Conservation (phyloP, 2,329 filamentous ascomycete species). For the Chrysosporium keratinophilum region DNA sequence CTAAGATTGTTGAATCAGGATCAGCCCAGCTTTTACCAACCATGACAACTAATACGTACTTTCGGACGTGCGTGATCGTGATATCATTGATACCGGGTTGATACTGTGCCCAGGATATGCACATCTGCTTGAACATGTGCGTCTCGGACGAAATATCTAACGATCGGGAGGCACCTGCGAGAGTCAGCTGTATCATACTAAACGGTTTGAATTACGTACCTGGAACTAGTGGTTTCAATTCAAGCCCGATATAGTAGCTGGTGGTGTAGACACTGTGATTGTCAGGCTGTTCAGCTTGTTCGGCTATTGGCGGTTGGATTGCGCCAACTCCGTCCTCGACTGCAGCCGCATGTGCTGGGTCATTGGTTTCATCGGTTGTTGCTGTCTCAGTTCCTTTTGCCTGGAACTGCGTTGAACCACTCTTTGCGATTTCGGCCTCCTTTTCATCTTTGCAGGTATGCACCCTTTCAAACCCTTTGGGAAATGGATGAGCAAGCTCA, state of each 20-base stretch:
- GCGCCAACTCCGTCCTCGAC: conserved; percentile 36
- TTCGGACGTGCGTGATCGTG: conserved; percentile 72
- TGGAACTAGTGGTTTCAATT: conserved; percentile 60
- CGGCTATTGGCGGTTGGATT: conserved; percentile 29
- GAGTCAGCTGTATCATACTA: conserved; percentile 25
- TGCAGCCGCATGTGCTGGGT: conserved; percentile 41
- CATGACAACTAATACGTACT: conserved; percentile 46
- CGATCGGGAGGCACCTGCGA: conserved; percentile 36
- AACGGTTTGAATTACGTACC: conserved; percentile 43
- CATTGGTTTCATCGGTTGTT: conserved; percentile 43
- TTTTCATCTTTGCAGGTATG: conserved; percentile 58
- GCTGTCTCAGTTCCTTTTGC: conserved; percentile 43
- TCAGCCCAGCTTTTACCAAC: conserved; percentile 3
- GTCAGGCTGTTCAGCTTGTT: conserved; percentile 29
- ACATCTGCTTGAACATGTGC: conserved; percentile 74
- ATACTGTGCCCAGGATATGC: conserved; percentile 65
- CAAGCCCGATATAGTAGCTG: conserved; percentile 87
- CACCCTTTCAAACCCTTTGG: conserved; percentile 77
- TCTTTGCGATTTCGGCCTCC: conserved; percentile 52
- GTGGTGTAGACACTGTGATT: conserved; percentile 63
- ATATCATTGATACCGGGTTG: conserved; percentile 66
- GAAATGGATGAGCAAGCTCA: conserved; percentile 77
- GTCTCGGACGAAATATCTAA: conserved; percentile 61
- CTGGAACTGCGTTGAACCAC: conserved; percentile 53
- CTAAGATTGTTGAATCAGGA: conserved; percentile 38